Evolutionary conservation across 2,329 filamentous ascomycete genomes (phyloP), one percentile per base, ranked within the genome.

Genomic region (Fusarium gaditjirri): DNA sequence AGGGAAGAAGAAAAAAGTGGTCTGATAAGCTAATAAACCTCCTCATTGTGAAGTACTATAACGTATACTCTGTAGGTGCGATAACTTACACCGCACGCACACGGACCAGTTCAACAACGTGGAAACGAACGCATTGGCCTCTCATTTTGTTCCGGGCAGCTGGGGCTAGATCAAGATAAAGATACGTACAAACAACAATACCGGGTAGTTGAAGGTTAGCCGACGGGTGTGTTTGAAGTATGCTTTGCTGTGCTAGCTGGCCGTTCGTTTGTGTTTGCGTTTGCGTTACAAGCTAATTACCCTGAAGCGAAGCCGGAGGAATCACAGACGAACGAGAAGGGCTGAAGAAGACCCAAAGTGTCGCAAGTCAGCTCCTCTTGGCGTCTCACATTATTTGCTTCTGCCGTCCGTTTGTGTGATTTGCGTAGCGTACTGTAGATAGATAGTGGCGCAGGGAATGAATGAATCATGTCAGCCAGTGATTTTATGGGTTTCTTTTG

Each of bases 301-400:
- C 19, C 63, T 65, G 70, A 70, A 75, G 69, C 63, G 33, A 29
- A 46, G 43, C 25, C 27, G 29, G 25, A n/a, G 25, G 43, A 46
- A 46, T 29, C 43, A 46, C 58, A 61, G 41, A 50, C 31, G 17
- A 50, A 35, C 31, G 29, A 35, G n/a, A 19, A 21, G 35, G 47
- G 47, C 47, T 25, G 19, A 13, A 35, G n/a, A 49, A 16, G 47
- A 50, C 4, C 27, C 36, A 35, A 31, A 50, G 36, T 72, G 68
- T 71, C 68, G 63, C 68, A 71, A 44, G 56, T 67, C 62, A 71
- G 61, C 61, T 71, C 29, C 43, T n/a, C 62, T 56, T 71, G 62
- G 57, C 53, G 39, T 71, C 64, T 68, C 39, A 35, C 42, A 39
- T 50, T 55, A n/a, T 54, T 42, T 58, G 39, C 50, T 70, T 70